Evolutionary conservation across 139 green algal species (phyloP), one percentile per base, ranked within the genome.

Genomic region (Limnomonas spitsbergensis): DNA sequence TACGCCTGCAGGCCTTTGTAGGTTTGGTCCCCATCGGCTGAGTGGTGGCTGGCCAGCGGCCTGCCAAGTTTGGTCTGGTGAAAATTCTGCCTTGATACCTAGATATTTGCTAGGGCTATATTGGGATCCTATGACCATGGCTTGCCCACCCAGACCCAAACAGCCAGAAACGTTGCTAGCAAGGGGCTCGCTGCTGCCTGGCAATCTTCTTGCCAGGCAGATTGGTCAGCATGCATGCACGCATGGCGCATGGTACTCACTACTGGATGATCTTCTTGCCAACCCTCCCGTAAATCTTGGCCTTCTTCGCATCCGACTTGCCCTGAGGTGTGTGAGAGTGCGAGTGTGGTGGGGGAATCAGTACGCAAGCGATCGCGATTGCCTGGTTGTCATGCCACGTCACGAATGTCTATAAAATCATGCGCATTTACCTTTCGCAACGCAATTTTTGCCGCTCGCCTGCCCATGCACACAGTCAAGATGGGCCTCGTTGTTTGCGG

Each of bases 251-350:
- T 40, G 40, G 14, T 61, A 31, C 32, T 36, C 24, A 77, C 4
- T 38, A 69, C 2, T 69, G 40, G 73, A 40, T 32, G 68, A 98
- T 95, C 32, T 91, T 89, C 84, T 98, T 98, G 52, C 92, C 94
- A 32, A 97, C 87, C 40, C 89, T 90, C 39, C 94, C 91, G 76
- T 94, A 96, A 32, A 97, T 80, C 81, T 98, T 98, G 26, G 90
- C 76, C 80, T 93, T 93, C 54, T 89, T 88, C 0, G 86, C 87
- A 66, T 96, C 92, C 36, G 79, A 77, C 69, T 92, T 92, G 67
- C 87, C 84, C 89, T 91, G 83, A 34, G 61, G 24, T 34, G 35
- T n/a, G n/a, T n/a, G n/a, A n/a, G n/a, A n/a, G n/a, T n/a, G n/a
- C n/a, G n/a, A n/a, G n/a, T n/a, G n/a, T n/a, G n/a, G n/a, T n/a